Evolutionary conservation across 345 rosid species (phyloP), one percentile per base, ranked within the genome.

Genomic region (Eucalyptus grandis): DNA sequence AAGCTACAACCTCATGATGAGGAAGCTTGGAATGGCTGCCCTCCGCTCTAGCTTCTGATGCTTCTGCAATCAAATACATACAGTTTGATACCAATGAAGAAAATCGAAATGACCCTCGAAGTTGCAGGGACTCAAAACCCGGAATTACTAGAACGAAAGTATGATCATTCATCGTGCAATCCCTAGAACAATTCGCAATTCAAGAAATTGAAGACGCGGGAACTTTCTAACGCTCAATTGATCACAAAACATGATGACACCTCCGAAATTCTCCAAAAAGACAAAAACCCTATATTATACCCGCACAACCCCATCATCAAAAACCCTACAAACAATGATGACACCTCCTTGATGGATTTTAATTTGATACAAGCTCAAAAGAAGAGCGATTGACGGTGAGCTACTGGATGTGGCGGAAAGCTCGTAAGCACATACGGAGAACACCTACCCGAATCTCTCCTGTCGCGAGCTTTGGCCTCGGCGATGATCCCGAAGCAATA

Each of bases 401-500:
- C 83, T 77, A 37, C 8, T 37, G 83, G 83, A 11, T 77, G 12
- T 77, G 83, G 83, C 83, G 83, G 83, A 77, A 77, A 77, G 43
- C 37, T 31, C 37, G 22, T 65, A 49, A 17, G 51, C 56, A 8
- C 49, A 4, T 43, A 40, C 40, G 51, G 88, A 53, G 17, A 49
- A 65, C 19, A 87, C 54, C 26, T 90, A 95, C 97, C 96, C 86
- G 94, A 51, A 69, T 91, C 94, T 86, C 90, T 67, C 85, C 90
- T 92, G 89, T 88, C 94, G 30, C 43, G 91, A 5, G 94, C 93
- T 91, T 92, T 93, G 11, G 93, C 95, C 93, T 95, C 96, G 11
- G 96, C 98, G 49, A 98, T 97, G 90, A 92, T 95, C 88, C 88
- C 90, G 87, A 97, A 96, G 94, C 98, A 97, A 91, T 94, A 98